These are phyloP conservation scores for Trichoderma sp. DNA, from an alignment of 2,329 filamentous ascomycete species.

Conservation along the genomic window DNA sequence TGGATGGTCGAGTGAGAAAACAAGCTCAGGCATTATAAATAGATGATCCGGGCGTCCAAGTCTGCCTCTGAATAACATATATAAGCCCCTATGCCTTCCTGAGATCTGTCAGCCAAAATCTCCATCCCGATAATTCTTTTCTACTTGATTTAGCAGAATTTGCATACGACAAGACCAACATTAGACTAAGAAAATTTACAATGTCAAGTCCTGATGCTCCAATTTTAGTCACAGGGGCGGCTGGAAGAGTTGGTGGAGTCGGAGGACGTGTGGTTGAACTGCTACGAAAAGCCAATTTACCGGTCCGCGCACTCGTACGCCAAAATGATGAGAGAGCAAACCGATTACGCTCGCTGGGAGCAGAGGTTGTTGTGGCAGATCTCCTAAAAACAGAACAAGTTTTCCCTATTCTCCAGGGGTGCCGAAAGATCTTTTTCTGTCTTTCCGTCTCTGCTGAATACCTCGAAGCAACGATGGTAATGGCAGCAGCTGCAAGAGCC, in stretches of 20 bases:
- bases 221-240: background rate
- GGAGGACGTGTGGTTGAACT: background rate
- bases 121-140: background rate
- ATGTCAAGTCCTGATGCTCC: background rate
- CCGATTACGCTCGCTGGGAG: background rate
- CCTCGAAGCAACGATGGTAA: background rate
- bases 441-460: background rate
- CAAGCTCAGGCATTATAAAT: background rate
- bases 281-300: background rate
- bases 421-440: background rate
- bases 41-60: background rate
- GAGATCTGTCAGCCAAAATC: background rate
- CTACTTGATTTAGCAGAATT: background rate
- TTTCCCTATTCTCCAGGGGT: background rate
- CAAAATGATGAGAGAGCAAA: background rate
- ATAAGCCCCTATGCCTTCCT: background rate
- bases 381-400: background rate
- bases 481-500: conserved; percentile 3
- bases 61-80: background rate
- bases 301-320: background rate
- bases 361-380: background rate
- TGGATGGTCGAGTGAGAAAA: background rate
- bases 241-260: background rate
- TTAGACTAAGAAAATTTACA: background rate
- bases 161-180: background rate